Evolutionary conservation across 2,329 filamentous ascomycete species (phyloP).

Genomic region (Saccharata proteae): DNA sequence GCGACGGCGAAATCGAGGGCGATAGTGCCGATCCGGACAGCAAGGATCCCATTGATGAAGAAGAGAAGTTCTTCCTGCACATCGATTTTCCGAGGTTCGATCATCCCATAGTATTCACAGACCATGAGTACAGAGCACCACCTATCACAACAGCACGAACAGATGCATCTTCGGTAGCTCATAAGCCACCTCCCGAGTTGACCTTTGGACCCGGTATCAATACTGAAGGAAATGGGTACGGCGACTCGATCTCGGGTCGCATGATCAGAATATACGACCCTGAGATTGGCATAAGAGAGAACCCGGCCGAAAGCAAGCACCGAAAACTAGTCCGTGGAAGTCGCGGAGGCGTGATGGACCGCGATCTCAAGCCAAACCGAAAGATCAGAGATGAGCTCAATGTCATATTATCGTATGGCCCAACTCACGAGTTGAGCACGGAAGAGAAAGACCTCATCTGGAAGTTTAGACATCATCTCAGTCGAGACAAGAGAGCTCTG

Average conservation of each 20-base stretch:
- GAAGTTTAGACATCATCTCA: slow-evolving; percentile 93
- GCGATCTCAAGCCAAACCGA: slow-evolving; percentile 90
- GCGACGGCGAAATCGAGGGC: slow-evolving; percentile 9
- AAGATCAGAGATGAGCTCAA: slow-evolving; percentile 90
- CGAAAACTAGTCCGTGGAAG: slow-evolving; percentile 82
- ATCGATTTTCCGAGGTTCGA: slow-evolving; percentile 91
- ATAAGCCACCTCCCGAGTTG: slow-evolving; percentile 77
- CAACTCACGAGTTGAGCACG: slow-evolving; percentile 73
- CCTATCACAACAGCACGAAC: slow-evolving; percentile 64
- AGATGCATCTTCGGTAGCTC: slow-evolving; percentile 54
- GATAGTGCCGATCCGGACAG: slow-evolving; percentile 21
- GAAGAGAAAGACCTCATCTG: slow-evolving; percentile 95
- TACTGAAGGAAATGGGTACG: slow-evolving; percentile 45
- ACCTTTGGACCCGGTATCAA: slow-evolving; percentile 85
- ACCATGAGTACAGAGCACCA: slow-evolving; percentile 81
- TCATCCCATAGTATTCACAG: slow-evolving; percentile 88
- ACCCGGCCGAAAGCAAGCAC: slow-evolving; percentile 92
- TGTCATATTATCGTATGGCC: slow-evolving; percentile 79
- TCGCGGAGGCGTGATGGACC: slow-evolving; percentile 84
- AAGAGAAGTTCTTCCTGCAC: slow-evolving; percentile 68
- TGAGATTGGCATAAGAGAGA: slow-evolving; percentile 77
- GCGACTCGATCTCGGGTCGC: slow-evolving; percentile 41
- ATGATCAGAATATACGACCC: slow-evolving; percentile 86
- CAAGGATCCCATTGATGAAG: slow-evolving; percentile 34
- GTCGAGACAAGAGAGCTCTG: slow-evolving; percentile 71